These are phyloP conservation scores for Spathaspora boniae DNA, from an alignment of 805 yeast genomes.

Conservation along the genomic window DNA sequence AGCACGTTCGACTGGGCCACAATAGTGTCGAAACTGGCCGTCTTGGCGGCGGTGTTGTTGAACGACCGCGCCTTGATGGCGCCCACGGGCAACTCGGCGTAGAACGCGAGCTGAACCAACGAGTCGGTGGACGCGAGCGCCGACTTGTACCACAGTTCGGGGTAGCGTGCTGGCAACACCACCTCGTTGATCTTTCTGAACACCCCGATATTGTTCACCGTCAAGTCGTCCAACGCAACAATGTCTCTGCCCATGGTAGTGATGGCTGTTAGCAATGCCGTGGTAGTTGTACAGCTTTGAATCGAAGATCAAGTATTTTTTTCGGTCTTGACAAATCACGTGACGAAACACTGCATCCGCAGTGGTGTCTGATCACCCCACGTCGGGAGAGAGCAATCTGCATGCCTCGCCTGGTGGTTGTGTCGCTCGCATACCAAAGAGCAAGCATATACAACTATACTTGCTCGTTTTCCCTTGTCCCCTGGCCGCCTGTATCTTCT, in stretches of 20 bases:
- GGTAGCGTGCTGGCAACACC: slow-evolving; percentile 49
- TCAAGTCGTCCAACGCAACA: slow-evolving; percentile 55
- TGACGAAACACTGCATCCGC: too few species aligned
- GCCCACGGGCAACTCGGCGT: slow-evolving; percentile 79
- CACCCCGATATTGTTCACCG: slow-evolving; percentile 56
- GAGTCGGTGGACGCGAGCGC: slow-evolving; percentile 43
- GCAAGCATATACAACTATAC: too few species aligned
- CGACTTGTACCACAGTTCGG: slow-evolving; percentile 50
- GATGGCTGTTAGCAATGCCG: too few species aligned
- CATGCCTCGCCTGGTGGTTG: too few species aligned
- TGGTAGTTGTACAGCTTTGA: neutral
- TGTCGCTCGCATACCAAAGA: too few species aligned
- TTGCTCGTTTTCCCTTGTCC: too few species aligned
- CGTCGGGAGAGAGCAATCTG: too few species aligned
- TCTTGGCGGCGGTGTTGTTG: slow-evolving; percentile 33
- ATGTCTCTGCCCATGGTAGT: slow-evolving; percentile 32
- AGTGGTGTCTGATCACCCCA: too few species aligned
- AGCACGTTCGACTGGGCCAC: slow-evolving; percentile 16
- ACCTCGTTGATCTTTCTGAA: slow-evolving; percentile 54
- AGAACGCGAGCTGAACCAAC: slow-evolving; percentile 58
- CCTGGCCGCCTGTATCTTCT: too few species aligned
- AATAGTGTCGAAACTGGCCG: slow-evolving; percentile 15
- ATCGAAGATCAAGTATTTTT: neutral
- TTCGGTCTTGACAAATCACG: neutral
- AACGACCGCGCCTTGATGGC: slow-evolving; percentile 57